Conservation (phyloP, 176 grass and related monocot genomes). For the Carex cristatella region DNA sequence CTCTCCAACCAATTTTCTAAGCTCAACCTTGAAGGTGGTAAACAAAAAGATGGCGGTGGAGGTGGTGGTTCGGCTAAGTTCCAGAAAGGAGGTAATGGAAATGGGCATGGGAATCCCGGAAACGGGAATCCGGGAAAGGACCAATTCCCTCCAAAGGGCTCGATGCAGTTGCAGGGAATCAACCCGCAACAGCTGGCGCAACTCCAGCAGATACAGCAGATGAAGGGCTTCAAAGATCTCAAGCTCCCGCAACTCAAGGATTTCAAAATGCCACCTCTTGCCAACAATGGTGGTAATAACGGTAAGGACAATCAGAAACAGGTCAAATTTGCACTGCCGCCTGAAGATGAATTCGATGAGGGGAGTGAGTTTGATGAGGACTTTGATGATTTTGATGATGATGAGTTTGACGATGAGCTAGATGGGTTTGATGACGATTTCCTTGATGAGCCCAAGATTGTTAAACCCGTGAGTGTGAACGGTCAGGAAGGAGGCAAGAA, state of each 20-base stretch:
- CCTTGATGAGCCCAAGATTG: slow-evolving; percentile 56
- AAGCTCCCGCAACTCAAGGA: slow-evolving; percentile 53
- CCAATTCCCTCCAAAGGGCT: slow-evolving; percentile 24
- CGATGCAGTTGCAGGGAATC: slow-evolving; percentile 29
- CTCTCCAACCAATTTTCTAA: slow-evolving; percentile 47
- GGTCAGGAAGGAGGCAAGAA: slow-evolving; percentile 55
- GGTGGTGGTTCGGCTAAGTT: slow-evolving; percentile 19
- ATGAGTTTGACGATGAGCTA: slow-evolving; percentile 37
- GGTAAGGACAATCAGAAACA: slow-evolving; percentile 49
- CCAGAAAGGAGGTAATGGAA: slow-evolving; percentile 30
- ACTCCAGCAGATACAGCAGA: slow-evolving; percentile 48
- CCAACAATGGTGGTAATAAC: not conserved
- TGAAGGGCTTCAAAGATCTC: slow-evolving; percentile 67
- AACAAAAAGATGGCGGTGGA: slow-evolving; percentile 34
- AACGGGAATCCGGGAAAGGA: slow-evolving; percentile 18
- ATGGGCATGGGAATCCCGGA: slow-evolving; percentile 6
- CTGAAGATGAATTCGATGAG: slow-evolving; percentile 36
- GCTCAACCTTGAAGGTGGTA: slow-evolving; percentile 33
- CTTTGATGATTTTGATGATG: slow-evolving; percentile 36
- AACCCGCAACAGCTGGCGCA: slow-evolving; percentile 54
- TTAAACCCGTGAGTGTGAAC: slow-evolving; percentile 43
- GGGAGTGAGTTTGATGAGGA: slow-evolving; percentile 58
- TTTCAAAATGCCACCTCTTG: slow-evolving; percentile 44
- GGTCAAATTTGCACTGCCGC: slow-evolving; percentile 40
- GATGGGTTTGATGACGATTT: slow-evolving; percentile 46